A percentile compares a stretch with the other conserved stretches of the same genome.
These are phyloP conservation scores for Flaveria brownii DNA, from an alignment of 129 eudicot species.

Conservation along the genomic window DNA sequence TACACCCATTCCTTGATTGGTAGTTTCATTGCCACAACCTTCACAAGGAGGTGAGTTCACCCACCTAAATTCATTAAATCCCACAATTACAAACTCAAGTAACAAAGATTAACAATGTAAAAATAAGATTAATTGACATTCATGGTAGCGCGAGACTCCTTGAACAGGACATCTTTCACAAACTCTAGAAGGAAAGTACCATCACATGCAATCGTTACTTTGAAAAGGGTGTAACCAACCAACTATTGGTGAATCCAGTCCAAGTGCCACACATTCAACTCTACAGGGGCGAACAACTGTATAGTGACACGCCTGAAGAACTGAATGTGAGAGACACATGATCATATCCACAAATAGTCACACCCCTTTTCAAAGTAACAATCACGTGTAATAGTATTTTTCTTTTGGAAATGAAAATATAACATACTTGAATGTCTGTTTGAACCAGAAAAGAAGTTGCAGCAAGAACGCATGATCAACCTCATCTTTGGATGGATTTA, in stretches of 20 bases:
- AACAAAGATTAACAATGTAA: slow-evolving; percentile 11
- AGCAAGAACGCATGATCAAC: slow-evolving; percentile 77
- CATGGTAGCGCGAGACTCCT: background rate
- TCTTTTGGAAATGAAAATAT: background rate
- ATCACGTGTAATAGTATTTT: background rate
- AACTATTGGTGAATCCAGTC: background rate
- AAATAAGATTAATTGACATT: background rate
- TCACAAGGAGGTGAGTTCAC: slow-evolving; percentile 91
- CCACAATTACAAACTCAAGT: slow-evolving; percentile 2
- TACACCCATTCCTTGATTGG: slow-evolving; percentile 68
- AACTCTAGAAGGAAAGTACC: background rate
- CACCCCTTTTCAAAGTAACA: background rate
- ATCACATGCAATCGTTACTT: background rate
- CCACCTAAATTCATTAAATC: slow-evolving; percentile 58
- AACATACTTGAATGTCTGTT: slow-evolving; percentile 82
- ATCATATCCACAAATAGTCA: background rate
- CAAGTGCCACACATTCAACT: background rate
- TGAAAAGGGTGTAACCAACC: background rate
- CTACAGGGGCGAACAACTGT: background rate
- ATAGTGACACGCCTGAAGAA: slow-evolving; percentile 1
- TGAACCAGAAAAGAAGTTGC: slow-evolving; percentile 96
- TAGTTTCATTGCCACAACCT: slow-evolving; percentile 71
- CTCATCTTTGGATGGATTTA: slow-evolving; percentile 67
- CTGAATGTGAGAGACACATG: background rate
- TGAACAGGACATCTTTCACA: background rate